These are phyloP conservation scores for Fusarium transvaalense DNA, from an alignment of 2,329 filamentous ascomycete genomes.

Conservation along the genomic window DNA sequence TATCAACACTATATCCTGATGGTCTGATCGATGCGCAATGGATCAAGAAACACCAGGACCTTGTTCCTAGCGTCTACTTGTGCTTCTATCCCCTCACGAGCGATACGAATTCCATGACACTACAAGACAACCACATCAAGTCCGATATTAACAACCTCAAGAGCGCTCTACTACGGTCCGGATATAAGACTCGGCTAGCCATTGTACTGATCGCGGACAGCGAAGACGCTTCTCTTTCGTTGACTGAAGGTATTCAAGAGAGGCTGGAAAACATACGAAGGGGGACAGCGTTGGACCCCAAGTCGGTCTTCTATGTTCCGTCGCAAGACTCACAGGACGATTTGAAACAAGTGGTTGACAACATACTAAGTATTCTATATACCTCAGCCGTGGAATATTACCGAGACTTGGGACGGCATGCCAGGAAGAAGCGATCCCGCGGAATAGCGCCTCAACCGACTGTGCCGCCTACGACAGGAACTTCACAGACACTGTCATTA, in stretches of 20 bases:
- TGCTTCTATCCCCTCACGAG: constrained; percentile 84
- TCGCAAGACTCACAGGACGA: constrained; percentile 78
- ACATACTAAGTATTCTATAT: constrained; percentile 79
- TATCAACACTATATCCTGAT: constrained; percentile 87
- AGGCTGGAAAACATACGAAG: constrained; percentile 83
- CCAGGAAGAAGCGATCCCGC: constrained; percentile 86
- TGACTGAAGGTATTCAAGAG: constrained; percentile 77
- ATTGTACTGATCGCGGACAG: constrained; percentile 67
- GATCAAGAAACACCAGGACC: constrained; percentile 88
- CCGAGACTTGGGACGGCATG: constrained; percentile 91
- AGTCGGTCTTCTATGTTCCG: constrained; percentile 87
- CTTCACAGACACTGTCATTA: constrained; percentile 85
- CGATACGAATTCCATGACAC: constrained; percentile 77
- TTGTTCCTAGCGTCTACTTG: constrained; percentile 83
- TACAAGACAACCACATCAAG: constrained; percentile 90
- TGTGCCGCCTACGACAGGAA: constrained; percentile 83
- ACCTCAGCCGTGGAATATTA: constrained; percentile 88
- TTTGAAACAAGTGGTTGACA: constrained; percentile 78
- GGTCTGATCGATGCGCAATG: constrained; percentile 85
- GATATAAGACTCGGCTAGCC: constrained; percentile 82
- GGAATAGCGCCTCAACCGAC: constrained; percentile 84
- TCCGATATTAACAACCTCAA: constrained; percentile 85
- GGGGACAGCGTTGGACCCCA: constrained; percentile 83
- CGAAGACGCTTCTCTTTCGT: constrained; percentile 48
- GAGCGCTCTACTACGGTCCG: constrained; percentile 73